Base-by-base conservation (phyloP, 768 basidiomycete genomes). In the Tephrocybe sp. region DNA sequence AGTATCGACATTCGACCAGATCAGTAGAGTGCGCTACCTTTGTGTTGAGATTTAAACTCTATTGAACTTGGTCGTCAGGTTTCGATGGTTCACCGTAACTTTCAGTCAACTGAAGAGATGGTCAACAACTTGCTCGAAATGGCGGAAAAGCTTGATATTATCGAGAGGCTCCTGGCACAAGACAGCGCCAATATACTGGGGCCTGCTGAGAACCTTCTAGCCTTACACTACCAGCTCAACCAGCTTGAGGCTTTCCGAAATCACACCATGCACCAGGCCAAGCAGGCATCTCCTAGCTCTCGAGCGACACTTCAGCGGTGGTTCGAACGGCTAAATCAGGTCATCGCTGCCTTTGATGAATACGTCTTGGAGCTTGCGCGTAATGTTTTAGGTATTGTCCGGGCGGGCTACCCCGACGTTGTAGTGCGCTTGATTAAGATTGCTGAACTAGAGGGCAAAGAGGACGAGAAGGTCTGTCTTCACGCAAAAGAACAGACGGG, bases 81-180 rank as follows among this genome's bases (percentile, higher is more conserved):
- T 2, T 98, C 96, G 4, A 84, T 90, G 75, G 90, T 98, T 2
- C 96, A 98, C 67, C 81, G 95, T 7, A 94, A 96, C 65, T 95
- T 98, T 59, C 84, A 93, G 56, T 90, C 90, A 49, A 97, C 94
- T 1, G 91, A 95, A 65, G 93, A 96, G 58, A 95, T 97, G 85
- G 89, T 98, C 57, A 85, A 86, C 59, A 96, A 95, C 62, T 79
- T 98, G 36, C 75, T 92, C n/a, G 88, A 90, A 45, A 97, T 98
- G 91, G 86, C 88, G 57, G 76, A 85, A 20, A 88, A 88, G 64
- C 81, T 98, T 14, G 85, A 89, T 58, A 70, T 81, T 54, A 75
- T 98, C 39, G 85, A 93, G 60, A 77, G 78, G 24, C 82, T 95
- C 77, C 81, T 99, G 28, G 80, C 78, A 25, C 71, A 75, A 2